Evolutionary conservation across 768 basidiomycete genomes (phyloP).

Genomic region (Amanita muscaria): DNA sequence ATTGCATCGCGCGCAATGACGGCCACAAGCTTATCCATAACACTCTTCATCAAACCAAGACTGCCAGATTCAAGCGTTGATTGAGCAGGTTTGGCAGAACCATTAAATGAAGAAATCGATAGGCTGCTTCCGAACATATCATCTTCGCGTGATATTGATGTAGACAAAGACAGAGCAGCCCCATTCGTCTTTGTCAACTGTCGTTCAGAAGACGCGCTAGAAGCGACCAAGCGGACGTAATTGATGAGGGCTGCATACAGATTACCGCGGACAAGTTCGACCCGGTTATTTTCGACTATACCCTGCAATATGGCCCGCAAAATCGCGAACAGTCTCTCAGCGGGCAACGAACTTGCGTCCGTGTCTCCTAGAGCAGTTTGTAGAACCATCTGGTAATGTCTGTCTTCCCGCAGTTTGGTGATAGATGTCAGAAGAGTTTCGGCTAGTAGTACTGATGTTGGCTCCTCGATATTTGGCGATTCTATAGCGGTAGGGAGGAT

Average conservation of each 20-base stretch:
- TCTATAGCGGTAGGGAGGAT: slow-evolving; percentile 66
- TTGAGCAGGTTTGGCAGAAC: slow-evolving; percentile 17
- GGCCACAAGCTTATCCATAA: slow-evolving; percentile 63
- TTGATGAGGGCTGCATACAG: slow-evolving; percentile 89
- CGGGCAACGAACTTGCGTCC: slow-evolving; percentile 62
- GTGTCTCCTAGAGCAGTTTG: slow-evolving; percentile 57
- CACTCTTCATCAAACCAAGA: slow-evolving; percentile 54
- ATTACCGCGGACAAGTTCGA: slow-evolving; percentile 87
- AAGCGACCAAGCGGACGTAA: slow-evolving; percentile 70
- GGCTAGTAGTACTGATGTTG: slow-evolving; percentile 74
- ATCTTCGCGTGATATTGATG: slow-evolving; percentile 36
- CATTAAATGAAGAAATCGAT: slow-evolving; percentile 21
- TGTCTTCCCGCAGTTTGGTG: slow-evolving; percentile 82
- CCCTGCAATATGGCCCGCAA: slow-evolving; percentile 69
- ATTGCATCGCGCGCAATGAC: slow-evolving; percentile 84
- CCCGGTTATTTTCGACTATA: slow-evolving; percentile 64
- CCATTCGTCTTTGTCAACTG: slow-evolving; percentile 15
- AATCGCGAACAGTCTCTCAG: slow-evolving; percentile 69
- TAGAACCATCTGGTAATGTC: slow-evolving; percentile 58
- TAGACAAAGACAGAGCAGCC: slow-evolving; percentile 23
- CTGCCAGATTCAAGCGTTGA: slow-evolving; percentile 53
- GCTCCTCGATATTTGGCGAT: slow-evolving; percentile 55
- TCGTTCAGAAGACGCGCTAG: slow-evolving; percentile 19
- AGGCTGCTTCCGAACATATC: slow-evolving; percentile 29
- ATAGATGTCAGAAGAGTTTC: slow-evolving; percentile 76